phyloP scores from a whole-genome alignment of 2,329 filamentous ascomycete species.

The Fusarium concolor region DNA sequence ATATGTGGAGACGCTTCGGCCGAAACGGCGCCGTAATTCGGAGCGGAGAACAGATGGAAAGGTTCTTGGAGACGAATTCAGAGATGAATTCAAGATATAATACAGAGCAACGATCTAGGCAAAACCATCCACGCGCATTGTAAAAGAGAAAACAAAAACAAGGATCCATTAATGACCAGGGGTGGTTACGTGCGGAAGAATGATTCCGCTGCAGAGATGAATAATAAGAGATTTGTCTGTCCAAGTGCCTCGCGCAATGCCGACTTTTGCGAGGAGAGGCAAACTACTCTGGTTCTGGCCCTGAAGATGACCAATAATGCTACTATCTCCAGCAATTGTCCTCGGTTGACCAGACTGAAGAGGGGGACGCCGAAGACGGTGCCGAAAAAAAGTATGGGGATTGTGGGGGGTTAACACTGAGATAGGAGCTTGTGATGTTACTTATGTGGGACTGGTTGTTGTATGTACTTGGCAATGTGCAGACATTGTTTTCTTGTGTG shows the following conservation, averaged over 20 bases:
- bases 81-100: not conserved
- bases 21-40: slow-evolving; percentile 14
- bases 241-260: slow-evolving; percentile 7
- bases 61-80: not conserved
- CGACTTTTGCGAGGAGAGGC: slow-evolving; percentile 14
- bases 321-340: slow-evolving; percentile 2
- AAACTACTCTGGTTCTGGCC: slow-evolving; percentile 8
- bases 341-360: slow-evolving; percentile 26
- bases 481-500: not conserved
- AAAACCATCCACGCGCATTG: not conserved
- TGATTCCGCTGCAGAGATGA: slow-evolving; percentile 26
- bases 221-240: slow-evolving; percentile 1
- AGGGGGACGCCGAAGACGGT: slow-evolving; percentile 34
- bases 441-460: not conserved
- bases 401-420: slow-evolving; percentile 23
- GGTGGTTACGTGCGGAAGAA: slow-evolving; percentile 24
- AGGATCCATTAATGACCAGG: slow-evolving; percentile 10
- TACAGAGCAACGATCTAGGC: not conserved
- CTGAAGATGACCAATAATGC: slow-evolving; percentile 27
- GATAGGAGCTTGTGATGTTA: not conserved
- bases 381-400: slow-evolving; percentile 28
- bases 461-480: not conserved
- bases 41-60: slow-evolving; percentile 14
- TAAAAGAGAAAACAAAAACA: slow-evolving; percentile 1
- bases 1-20: slow-evolving; percentile 36